Evolutionary conservation across 176 grass and related monocot species (phyloP).

Genomic region (Carex parvula): DNA sequence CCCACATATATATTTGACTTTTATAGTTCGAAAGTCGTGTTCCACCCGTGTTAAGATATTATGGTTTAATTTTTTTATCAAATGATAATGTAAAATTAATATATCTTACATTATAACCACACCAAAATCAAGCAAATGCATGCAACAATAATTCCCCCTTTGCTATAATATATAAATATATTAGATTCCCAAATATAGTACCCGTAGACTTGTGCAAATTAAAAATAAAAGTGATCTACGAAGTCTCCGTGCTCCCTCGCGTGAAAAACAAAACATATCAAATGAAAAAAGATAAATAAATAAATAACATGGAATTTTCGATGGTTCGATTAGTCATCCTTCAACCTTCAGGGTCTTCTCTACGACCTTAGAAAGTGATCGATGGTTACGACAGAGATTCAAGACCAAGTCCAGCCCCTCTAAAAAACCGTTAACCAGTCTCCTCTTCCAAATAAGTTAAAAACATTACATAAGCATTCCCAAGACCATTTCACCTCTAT

Average conservation of each 20-base stretch:
- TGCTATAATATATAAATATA: not conserved
- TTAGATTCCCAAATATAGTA: not conserved
- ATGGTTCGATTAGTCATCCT: not conserved
- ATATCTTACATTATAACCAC: not conserved
- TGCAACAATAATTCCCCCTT: not conserved
- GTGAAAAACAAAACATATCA: not conserved
- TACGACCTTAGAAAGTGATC: constrained; percentile 27
- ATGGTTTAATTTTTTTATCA: too few species aligned
- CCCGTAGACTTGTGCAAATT: not conserved
- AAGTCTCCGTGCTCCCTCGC: not conserved
- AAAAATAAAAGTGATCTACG: not conserved
- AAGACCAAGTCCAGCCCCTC: constrained; percentile 29
- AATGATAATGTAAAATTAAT: not conserved
- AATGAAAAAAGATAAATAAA: not conserved
- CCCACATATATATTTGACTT: too few species aligned
- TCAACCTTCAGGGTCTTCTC: constrained; percentile 36
- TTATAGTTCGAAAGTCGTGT: too few species aligned
- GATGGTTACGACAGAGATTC: not conserved
- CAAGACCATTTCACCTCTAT: constrained; percentile 1
- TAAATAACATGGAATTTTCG: constrained; percentile 5
- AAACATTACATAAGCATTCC: not conserved
- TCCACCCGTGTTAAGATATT: too few species aligned
- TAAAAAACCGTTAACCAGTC: not conserved
- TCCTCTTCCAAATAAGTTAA: not conserved
- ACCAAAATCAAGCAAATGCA: too few species aligned